Base-by-base conservation (phyloP, 352 stramenopile genomes). In the Phytophthora quininea region DNA sequence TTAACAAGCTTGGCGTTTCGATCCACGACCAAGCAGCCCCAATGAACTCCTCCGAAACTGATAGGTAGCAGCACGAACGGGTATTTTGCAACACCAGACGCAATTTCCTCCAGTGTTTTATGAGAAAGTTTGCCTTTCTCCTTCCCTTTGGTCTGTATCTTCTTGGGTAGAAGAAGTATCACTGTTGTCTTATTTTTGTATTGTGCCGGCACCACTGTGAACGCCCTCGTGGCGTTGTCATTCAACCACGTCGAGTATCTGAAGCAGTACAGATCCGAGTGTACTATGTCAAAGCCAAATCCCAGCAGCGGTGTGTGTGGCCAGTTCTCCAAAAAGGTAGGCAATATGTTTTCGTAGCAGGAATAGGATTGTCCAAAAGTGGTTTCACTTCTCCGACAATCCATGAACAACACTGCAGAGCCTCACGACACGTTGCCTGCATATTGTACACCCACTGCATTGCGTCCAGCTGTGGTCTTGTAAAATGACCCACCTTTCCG, bases 391-490 rank as follows among this genome's bases (percentile, higher is more conserved):
- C 33, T 14, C 38, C 5, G 35, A 2, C 57, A 15, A 64, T 27
- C 47, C 58, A 64, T 4, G 47, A 37, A 29, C 47, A 56, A 15
- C 57, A 64, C 9, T 37, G 29, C 2, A 58, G 38, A 31, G 47
- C 58, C 43, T 56, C 11, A 14, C 35, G 24, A 38, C 58, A 64
- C 3, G 48, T 53, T 29, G 11, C 37, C 47, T 64, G 47, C 30
- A 58, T 11, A 37, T 58, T 64, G 47, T 27, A 64, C 40, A 58
- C 4, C 47, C 47, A 64, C 14, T 65, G 57, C 58, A 65, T 58
- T 19, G 48, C 7, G 15, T 51, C 15, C 35, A 65, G 1, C 32
- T 65, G 35, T 6, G 35, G 14, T 27, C 47, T 40, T 11, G 51
- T 46, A n/a, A 48, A 48, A 11, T 40, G 5, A n/a, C 35, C 35